phyloP scores from a whole-genome alignment of 805 yeast species.

The Monosporozyma servazzii region DNA sequence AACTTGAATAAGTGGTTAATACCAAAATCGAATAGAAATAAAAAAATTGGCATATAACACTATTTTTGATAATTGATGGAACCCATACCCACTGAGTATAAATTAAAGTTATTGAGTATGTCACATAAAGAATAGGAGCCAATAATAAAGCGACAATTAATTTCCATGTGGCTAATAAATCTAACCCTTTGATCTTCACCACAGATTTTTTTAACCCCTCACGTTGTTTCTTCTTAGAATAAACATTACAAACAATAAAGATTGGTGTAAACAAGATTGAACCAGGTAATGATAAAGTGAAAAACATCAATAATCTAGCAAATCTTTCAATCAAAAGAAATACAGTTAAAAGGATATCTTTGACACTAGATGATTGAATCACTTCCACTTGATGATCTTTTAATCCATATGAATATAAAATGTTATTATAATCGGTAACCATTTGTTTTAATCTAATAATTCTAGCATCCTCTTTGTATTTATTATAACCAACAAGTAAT shows the following conservation, averaged over 20 bases:
- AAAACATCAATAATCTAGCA: conserved; percentile 42
- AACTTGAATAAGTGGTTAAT: conserved; percentile 76
- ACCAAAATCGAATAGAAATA: conserved; percentile 49
- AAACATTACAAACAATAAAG: conserved; percentile 59
- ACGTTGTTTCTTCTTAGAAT: conserved; percentile 62
- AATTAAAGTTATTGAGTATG: conserved; percentile 45
- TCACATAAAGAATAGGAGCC: conserved; percentile 75
- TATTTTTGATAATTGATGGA: conserved; percentile 10
- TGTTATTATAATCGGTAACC: conserved; percentile 61
- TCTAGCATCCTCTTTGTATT: conserved; percentile 63
- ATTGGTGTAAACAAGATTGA: conserved; percentile 76
- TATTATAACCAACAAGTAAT: conserved; percentile 71
- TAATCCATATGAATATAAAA: conserved; percentile 53
- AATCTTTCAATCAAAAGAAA: conserved; percentile 45
- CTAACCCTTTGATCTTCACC: conserved; percentile 83
- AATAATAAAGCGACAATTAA: conserved; percentile 72
- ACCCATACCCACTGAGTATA: conserved; percentile 29
- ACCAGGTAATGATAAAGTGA: conserved; percentile 73
- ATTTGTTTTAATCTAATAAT: conserved; percentile 51
- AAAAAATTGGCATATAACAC: conserved; percentile 30
- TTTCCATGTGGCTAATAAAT: conserved; percentile 94
- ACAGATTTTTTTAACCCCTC: conserved; percentile 83
- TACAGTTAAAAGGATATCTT: conserved; percentile 38
- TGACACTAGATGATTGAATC: conserved; percentile 29
- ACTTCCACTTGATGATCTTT: conserved; percentile 64